These are phyloP conservation scores for Citrus glauca DNA, from an alignment of 345 rosid genomes.

Conservation along the genomic window DNA sequence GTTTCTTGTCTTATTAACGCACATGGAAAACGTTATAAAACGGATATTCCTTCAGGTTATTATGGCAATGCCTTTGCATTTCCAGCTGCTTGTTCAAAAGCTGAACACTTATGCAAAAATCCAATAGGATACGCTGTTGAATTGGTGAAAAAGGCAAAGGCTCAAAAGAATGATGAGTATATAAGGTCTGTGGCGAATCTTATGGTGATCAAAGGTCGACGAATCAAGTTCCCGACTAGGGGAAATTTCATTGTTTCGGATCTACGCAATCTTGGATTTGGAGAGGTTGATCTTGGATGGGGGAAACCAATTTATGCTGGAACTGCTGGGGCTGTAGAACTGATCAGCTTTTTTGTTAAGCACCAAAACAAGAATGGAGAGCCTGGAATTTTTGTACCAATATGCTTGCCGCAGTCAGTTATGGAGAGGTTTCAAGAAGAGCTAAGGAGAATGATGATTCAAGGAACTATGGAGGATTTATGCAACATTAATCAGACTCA, in stretches of 20 bases:
- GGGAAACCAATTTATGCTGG: conserved; percentile 22
- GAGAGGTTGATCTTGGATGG: conserved; percentile 28
- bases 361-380: conserved; percentile 10
- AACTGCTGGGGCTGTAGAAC: conserved; percentile 1
- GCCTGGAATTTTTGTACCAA: conserved; percentile 14
- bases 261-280: not conserved
- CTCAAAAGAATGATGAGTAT: conserved; percentile 6
- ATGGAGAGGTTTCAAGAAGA: conserved; percentile 23
- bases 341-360: not conserved
- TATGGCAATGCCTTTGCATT: conserved; percentile 22
- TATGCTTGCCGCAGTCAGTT: conserved; percentile 14
- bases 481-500: not conserved
- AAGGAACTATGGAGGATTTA: not conserved
- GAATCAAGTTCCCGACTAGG: not conserved
- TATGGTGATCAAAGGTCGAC: conserved; percentile 18
- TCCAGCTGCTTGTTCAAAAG: conserved; percentile 10
- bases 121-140: conserved; percentile 10
- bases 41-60: conserved; percentile 16
- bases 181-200: conserved; percentile 4
- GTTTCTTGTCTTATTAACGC: not conserved
- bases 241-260: conserved; percentile 3
- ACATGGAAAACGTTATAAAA: conserved; percentile 1
- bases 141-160: conserved; percentile 18
- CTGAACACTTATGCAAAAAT: not conserved
- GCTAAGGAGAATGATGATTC: not conserved